Conservation (phyloP, 2,329 filamentous ascomycete species). For the Domatiomyces globalis region DNA sequence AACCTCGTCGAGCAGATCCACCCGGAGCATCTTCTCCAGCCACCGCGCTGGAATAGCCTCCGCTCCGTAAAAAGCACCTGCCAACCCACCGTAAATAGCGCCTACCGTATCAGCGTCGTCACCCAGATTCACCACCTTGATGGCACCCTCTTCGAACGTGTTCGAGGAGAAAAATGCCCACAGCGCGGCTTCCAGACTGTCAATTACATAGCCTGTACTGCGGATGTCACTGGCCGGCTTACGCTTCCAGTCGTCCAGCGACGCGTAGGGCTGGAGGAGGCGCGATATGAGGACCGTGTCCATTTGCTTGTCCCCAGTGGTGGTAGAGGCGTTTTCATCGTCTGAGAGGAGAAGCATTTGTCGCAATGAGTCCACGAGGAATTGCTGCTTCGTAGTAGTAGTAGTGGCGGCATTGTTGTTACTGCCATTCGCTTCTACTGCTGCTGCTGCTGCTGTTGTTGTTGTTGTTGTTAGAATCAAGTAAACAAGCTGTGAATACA, state of each 20-base stretch:
- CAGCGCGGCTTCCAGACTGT: constrained; percentile 29
- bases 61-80: constrained; percentile 29
- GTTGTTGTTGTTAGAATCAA: no score
- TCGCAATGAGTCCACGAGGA: no score
- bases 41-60: constrained; percentile 21
- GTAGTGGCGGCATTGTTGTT: constrained; percentile 19
- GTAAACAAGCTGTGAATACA: constrained; percentile 24
- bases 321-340: neutral
- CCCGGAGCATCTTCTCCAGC: constrained; percentile 13
- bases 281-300: constrained; percentile 14
- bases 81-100: constrained; percentile 32
- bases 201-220: constrained; percentile 29
- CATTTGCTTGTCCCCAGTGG: constrained; percentile 15
- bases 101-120: constrained; percentile 33
- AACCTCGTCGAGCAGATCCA: constrained; percentile 7
- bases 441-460: no score
- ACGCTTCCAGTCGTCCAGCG: constrained; percentile 19
- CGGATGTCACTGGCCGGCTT: constrained; percentile 18
- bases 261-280: constrained; percentile 14
- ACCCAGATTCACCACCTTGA: constrained; percentile 30
- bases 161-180: constrained; percentile 31
- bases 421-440: no score
- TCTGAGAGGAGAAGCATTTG: no score
- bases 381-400: constrained; percentile 15
- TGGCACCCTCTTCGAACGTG: constrained; percentile 25